Evolutionary conservation across 2,329 filamentous ascomycete genomes (phyloP).

Genomic region (Neonectria coccinea): DNA sequence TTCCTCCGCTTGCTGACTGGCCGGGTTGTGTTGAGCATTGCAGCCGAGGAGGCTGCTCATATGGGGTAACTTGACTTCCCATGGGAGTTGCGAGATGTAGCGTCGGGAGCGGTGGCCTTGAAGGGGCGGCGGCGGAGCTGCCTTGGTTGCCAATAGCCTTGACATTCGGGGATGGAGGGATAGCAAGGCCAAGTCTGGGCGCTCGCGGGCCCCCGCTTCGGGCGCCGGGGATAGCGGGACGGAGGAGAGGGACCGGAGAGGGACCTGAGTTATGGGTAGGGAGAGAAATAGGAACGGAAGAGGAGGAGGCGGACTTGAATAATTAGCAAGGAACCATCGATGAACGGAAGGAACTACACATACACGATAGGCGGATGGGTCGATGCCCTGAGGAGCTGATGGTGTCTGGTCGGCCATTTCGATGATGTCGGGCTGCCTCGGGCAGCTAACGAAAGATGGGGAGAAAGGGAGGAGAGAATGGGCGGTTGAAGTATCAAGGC

Average conservation of each 20-base stretch:
- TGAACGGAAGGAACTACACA: constrained; percentile 12
- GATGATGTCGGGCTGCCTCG: constrained; percentile 28
- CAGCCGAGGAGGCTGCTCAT: constrained; percentile 70
- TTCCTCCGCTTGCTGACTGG: constrained; percentile 79
- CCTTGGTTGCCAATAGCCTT: constrained; percentile 75
- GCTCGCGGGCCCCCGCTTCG: constrained; percentile 72
- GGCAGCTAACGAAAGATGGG: constrained; percentile 22
- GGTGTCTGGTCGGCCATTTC: constrained; percentile 43
- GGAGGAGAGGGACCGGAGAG: constrained; percentile 82
- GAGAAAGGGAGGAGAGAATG: background rate
- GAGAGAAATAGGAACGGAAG: constrained; percentile 45
- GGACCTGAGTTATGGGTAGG: constrained; percentile 55
- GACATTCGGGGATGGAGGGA: constrained; percentile 86
- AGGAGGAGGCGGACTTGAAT: constrained; percentile 38
- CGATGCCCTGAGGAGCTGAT: constrained; percentile 37
- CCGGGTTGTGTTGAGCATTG: constrained; percentile 66
- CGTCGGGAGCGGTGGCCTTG: constrained; percentile 74
- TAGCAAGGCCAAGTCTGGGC: constrained; percentile 87
- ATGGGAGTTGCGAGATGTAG: constrained; percentile 89
- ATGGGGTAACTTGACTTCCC: constrained; percentile 80
- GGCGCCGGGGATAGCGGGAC: constrained; percentile 82
- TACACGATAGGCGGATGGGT: constrained; percentile 41
- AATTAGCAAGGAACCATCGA: constrained; percentile 31
- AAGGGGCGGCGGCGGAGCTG: constrained; percentile 50
- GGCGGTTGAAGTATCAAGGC: constrained; percentile 16